phyloP scores from a whole-genome alignment of 2,329 filamentous ascomycete genomes.

The Monosporascus sp. region DNA sequence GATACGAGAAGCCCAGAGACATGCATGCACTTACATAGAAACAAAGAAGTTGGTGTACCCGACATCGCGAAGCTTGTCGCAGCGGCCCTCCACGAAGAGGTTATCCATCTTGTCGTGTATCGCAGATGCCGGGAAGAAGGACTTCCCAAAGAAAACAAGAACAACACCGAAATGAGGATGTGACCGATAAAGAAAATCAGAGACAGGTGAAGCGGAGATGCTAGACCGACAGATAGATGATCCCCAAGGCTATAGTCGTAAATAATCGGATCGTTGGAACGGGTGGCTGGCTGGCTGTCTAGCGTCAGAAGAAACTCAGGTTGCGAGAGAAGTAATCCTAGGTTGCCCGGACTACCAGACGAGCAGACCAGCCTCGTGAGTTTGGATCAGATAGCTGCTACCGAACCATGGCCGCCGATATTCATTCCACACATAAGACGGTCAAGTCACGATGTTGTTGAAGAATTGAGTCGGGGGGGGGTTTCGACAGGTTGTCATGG shows the following conservation, averaged over 20 bases:
- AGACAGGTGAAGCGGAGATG: slow-evolving; percentile 3
- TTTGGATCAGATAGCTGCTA: slow-evolving; percentile 3
- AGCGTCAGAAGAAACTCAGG: no score
- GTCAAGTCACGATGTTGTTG: neutral
- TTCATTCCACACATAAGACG: neutral
- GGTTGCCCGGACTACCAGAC: no score
- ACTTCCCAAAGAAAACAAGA: neutral
- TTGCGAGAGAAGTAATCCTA: no score
- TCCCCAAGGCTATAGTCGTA: slow-evolving; percentile 8
- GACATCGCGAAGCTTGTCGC: slow-evolving; percentile 48
- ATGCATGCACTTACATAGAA: slow-evolving; percentile 42
- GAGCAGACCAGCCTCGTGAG: no score
- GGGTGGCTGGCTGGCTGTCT: no score
- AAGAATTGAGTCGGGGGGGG: neutral
- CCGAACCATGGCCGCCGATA: slow-evolving; percentile 13
- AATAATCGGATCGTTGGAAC: neutral
- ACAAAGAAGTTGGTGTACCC: slow-evolving; percentile 51
- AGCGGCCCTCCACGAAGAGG: slow-evolving; percentile 33
- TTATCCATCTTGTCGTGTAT: slow-evolving; percentile 25
- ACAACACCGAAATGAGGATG: neutral
- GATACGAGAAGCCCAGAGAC: neutral
- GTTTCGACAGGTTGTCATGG: neutral
- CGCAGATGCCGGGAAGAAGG: neutral
- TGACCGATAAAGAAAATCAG: slow-evolving; percentile 1
- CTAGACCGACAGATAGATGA: slow-evolving; percentile 3